Evolutionary conservation across 768 basidiomycete genomes (phyloP), one percentile per base, ranked within the genome.

Genomic region (Lentinula boryana): DNA sequence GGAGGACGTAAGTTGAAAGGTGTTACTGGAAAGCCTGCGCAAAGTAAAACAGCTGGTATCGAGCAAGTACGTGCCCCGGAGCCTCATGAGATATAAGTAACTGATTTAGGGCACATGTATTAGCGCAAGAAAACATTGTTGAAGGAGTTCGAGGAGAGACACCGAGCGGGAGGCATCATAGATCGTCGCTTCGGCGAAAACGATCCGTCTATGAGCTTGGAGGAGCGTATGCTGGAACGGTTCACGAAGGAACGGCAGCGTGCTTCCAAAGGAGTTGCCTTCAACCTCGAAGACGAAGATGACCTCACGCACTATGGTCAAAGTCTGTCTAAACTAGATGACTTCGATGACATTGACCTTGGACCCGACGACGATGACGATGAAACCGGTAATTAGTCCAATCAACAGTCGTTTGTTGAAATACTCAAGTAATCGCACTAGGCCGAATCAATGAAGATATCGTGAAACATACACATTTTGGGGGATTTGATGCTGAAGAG

Each of bases 111-210:
- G 8, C 40, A 18, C 15, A 55, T 10, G 10, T n/a, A 15, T 23
- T 49, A 97, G 95, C 79, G 96, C 52, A 92, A 89, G 72, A 89
- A 89, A 78, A 90, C 87, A 0, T 76, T 99, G 23, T 74, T 98
- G 58, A 95, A 94, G 62, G 95, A 98, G 74, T 89, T 86, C 57
- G 84, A 93, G 62, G 84, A 89, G 54, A 88, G 86, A 65, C 86
- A 84, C 52, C 89, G 86, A 64, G 86, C 89, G 9, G 95, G 95
- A 5, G 92, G 95, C 5, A 87, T 99, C 61, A 76, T 95, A 60
- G 97, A 99, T 74, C 84, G 93, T 56, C 88, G 97, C 18, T 98
- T 98, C 69, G 97, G 97, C 75, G 97, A 99, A 82, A 88, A 92
- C 69, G 87, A 98, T 63, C 87, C 95, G 1, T 82, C 86, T 9